Evolutionary conservation across 495 filamentous ascomycete genomes (phyloP), one percentile per base, ranked within the genome.

Genomic region (Penicillium daleae): DNA sequence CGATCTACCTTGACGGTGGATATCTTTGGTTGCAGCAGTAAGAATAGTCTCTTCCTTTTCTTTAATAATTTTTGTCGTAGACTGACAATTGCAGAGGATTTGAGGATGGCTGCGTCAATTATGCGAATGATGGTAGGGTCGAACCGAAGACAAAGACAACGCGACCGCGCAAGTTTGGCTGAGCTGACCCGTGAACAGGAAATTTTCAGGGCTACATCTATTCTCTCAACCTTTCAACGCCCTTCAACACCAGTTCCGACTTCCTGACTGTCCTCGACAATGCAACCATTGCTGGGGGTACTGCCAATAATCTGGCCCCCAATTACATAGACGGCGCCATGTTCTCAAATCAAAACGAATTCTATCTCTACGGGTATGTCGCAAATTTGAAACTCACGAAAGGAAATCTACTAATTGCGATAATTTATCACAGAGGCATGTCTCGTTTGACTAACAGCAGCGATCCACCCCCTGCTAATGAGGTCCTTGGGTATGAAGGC

Each of bases 1-100:
- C 82, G 2, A 74, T 91, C 27, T 92, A 88, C 65, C 57, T 92
- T 21, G 89, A 92, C 68, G 90, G 90, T 42, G 90, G 90, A 3
- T 49, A 66, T 57, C 58, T 87, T 26, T 81, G 64, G 64, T 87
- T 83, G 77, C 44, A 75, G 35, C 73, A 40, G 77, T 77, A 68
- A 32, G 73, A 9, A n/a, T 15, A 15, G 2, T 17, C 12, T n/a
- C 2, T 29, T 31, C 3, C 29, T n/a, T 17, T 26, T 8, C 26
- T 46, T 46, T 46, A 19, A 46, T 46, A 3, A 56, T 32, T 17
- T 57, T 29, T 24, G 0, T 3, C 19, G 15, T 8, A 3, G 6
- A 7, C 51, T 63, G 21, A 68, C 35, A 37, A 42, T 22, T 56
- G 0, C 39, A 74, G 71, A 46, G 70, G 65, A 60, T 66, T 52